These are phyloP conservation scores for Fagus sylvatica DNA, from an alignment of 306 rosid species.

Conservation along the genomic window DNA sequence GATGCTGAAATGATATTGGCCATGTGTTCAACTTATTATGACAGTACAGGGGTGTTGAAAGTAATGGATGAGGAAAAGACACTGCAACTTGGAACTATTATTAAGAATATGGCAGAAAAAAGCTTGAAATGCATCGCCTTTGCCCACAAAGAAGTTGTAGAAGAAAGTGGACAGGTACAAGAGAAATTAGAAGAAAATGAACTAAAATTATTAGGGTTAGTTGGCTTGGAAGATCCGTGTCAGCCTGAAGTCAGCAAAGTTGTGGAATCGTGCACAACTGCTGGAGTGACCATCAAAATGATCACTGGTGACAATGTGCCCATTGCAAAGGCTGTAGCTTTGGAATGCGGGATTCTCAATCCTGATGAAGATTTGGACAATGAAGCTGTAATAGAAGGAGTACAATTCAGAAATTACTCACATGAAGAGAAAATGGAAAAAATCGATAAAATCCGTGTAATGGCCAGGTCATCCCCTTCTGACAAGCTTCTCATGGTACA, in stretches of 20 bases:
- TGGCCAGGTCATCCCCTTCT: constrained; percentile 30
- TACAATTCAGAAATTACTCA: constrained; percentile 25
- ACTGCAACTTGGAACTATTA: background rate
- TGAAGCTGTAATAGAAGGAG: constrained; percentile 21
- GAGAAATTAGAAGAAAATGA: constrained; percentile 21
- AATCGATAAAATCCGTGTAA: constrained; percentile 17
- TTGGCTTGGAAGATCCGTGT: constrained; percentile 21
- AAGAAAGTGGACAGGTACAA: background rate
- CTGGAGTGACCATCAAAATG: constrained; percentile 29
- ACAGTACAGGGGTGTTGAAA: constrained; percentile 9
- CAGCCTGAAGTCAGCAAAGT: constrained; percentile 16
- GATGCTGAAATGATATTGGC: constrained; percentile 28
- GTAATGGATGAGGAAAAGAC: constrained; percentile 13
- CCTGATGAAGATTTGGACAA: background rate
- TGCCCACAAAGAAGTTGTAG: constrained; percentile 5
- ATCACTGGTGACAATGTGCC: constrained; percentile 24
- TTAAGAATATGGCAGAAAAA: constrained; percentile 28
- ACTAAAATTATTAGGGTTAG: constrained; percentile 13
- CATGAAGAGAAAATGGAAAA: constrained; percentile 22
- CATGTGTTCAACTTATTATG: constrained; percentile 25
- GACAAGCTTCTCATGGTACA: constrained; percentile 34
- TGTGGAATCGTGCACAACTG: constrained; percentile 23
- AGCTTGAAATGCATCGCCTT: constrained; percentile 31
- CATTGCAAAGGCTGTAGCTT: constrained; percentile 26
- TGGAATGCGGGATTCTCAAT: constrained; percentile 18